Evolutionary conservation across 2,329 filamentous ascomycete genomes (phyloP), one percentile per base, ranked within the genome.

Genomic region (Beauveria sp.): DNA sequence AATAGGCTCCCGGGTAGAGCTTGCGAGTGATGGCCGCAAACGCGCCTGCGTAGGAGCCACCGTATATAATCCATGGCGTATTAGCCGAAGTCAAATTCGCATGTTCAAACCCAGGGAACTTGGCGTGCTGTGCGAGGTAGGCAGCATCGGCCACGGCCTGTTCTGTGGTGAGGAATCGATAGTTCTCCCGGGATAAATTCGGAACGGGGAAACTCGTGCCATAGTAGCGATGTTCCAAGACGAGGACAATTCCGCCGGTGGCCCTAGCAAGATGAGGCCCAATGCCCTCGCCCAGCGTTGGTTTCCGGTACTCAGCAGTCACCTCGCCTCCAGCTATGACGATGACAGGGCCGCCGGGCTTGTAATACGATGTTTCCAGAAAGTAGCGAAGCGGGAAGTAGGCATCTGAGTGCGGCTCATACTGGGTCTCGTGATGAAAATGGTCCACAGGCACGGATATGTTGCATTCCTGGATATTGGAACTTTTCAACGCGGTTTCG

Each of bases 171-270:
- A 96, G 76, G 76, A 94, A 96, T 2, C 91, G 86, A 64, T 96
- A 75, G 66, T 84, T 92, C 68, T 88, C 76, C 0, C 84, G 87
- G 65, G 74, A 79, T 47, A 93, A 77, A 67, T 92, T 81, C 1
- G 79, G 71, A 0, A 84, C 83, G 0, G 91, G 90, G 59, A 87
- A 86, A 69, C 88, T 92, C 9, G 79, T 80, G 60, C 91, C 91
- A 69, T 96, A 96, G 78, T 96, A 96, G 40, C 91, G 85, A 69
- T 96, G 91, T 75, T 96, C 91, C 2, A 96, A 80, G 46, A 96
- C 83, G 1, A 96, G 88, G 2, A 86, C 90, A 22, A 96, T 75
- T 1, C 91, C 91, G 60, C 85, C 77, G 0, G 89, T 90, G 1
- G 87, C 88, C 66, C 87, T 77, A 5, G 87, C 83, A 24, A 96